phyloP scores from a whole-genome alignment of 2,329 filamentous ascomycete genomes.

The Arthrobotrys iridis region DNA sequence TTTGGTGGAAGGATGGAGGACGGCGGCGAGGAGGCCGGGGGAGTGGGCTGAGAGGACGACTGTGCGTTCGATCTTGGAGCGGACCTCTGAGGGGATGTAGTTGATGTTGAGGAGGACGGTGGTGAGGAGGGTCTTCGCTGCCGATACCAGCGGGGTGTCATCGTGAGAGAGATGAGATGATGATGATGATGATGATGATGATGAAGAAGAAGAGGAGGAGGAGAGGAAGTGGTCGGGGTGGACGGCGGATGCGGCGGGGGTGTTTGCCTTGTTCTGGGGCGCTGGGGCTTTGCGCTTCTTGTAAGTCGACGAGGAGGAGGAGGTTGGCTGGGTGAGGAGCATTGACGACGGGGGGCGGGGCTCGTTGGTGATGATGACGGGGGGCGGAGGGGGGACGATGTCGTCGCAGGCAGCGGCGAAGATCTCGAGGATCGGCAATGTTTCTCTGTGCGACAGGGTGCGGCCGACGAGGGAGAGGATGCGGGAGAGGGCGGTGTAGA shows the following conservation, averaged over 20 bases:
- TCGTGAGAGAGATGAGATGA: background rate
- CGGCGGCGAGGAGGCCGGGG: constrained; percentile 56
- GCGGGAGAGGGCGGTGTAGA: constrained; percentile 21
- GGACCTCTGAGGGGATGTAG: constrained; percentile 55
- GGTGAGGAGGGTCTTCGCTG: constrained; percentile 53
- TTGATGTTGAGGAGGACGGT: constrained; percentile 48
- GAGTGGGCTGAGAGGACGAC: constrained; percentile 56
- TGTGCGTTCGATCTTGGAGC: constrained; percentile 57
- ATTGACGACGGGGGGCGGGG: constrained; percentile 27
- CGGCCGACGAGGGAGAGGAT: constrained; percentile 23
- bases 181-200: background rate
- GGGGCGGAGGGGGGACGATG: constrained; percentile 43
- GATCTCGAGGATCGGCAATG: constrained; percentile 12
- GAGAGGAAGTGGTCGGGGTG: constrained; percentile 56
- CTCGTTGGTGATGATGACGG: constrained; percentile 44
- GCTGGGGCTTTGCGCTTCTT: constrained; percentile 45
- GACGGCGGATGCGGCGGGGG: constrained; percentile 44
- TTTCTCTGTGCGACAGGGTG: constrained; percentile 26
- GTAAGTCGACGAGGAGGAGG: constrained; percentile 32
- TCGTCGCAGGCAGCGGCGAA: constrained; percentile 35
- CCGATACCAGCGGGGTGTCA: constrained; percentile 21
- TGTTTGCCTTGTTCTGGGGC: constrained; percentile 54
- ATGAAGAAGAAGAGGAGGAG: constrained; percentile 1
- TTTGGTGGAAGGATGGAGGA: constrained; percentile 54
- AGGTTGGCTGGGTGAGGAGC: constrained; percentile 40